Conservation (phyloP, 2,329 filamentous ascomycete species). For the Grosmannia clavigera region DNA sequence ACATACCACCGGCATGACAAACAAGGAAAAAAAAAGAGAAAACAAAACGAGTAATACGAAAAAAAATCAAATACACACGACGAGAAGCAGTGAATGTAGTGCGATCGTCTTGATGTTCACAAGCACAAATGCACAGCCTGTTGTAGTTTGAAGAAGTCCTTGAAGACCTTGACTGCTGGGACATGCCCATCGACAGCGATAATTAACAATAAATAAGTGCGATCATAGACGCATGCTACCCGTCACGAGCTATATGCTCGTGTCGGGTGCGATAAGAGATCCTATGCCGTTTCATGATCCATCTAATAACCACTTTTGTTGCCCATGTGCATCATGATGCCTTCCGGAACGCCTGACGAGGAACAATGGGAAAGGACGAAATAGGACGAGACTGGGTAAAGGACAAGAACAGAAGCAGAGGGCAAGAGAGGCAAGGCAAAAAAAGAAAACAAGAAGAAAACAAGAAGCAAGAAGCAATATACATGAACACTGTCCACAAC, state of each 20-base stretch:
- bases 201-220: background rate
- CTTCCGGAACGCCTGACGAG: background rate
- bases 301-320: background rate
- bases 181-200: background rate
- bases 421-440: background rate
- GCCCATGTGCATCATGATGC: background rate
- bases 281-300: background rate
- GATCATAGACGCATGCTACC: background rate
- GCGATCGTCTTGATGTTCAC: too few relatives aligned
- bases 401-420: background rate
- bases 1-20: background rate
- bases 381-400: background rate
- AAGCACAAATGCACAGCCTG: too few relatives aligned
- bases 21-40: conserved; percentile 1
- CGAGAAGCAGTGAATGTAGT: background rate
- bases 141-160: too few relatives aligned
- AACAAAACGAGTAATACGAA: conserved; percentile 6
- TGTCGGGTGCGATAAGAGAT: background rate
- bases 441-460: background rate
- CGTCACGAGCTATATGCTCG: background rate
- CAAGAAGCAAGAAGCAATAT: background rate
- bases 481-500: background rate
- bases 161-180: too few relatives aligned
- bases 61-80: background rate
- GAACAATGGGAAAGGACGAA: background rate